Conservation (phyloP, 805 yeast genomes). For the Kurtzmaniella fragi region DNA sequence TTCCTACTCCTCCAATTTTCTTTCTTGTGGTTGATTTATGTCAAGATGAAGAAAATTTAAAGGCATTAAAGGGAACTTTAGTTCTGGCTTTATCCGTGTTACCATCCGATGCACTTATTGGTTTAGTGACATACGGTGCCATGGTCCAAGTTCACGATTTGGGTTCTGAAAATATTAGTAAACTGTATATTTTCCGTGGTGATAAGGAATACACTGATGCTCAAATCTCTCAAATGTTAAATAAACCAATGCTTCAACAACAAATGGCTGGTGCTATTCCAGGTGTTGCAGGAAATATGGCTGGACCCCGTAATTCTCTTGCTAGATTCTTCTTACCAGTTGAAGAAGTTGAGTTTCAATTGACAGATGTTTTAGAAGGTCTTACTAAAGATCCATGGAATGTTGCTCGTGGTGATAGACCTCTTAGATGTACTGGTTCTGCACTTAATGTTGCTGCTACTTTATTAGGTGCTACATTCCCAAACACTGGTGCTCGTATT, state of each 20-base stretch:
- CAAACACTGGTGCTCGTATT: constrained; percentile 83
- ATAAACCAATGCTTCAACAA: constrained; percentile 23
- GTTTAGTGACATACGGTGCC: constrained; percentile 84
- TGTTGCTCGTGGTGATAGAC: constrained; percentile 75
- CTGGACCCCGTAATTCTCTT: constrained; percentile 20
- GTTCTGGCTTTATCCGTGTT: constrained; percentile 69
- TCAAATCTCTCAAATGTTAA: constrained; percentile 53
- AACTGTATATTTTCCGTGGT: constrained; percentile 83
- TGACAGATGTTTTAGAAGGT: constrained; percentile 73
- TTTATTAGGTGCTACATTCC: constrained; percentile 74
- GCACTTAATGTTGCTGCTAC: constrained; percentile 84
- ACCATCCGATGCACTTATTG: constrained; percentile 87
- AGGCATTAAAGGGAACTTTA: constrained; percentile 77
- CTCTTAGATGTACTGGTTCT: constrained; percentile 88
- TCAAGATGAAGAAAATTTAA: constrained; percentile 82
- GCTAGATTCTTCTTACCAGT: constrained; percentile 70
- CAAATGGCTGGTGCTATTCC: constrained; percentile 15
- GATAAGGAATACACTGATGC: constrained; percentile 77
- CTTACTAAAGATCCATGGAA: constrained; percentile 86
- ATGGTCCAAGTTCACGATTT: constrained; percentile 88
- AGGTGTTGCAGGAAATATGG: constrained; percentile 11
- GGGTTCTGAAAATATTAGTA: constrained; percentile 56
- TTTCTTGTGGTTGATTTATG: constrained; percentile 83
- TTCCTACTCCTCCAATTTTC: constrained; percentile 79
- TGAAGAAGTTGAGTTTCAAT: constrained; percentile 75